phyloP scores from a whole-genome alignment of 1,284 basidiomycete genomes.

The Marasmius tenuissimus region DNA sequence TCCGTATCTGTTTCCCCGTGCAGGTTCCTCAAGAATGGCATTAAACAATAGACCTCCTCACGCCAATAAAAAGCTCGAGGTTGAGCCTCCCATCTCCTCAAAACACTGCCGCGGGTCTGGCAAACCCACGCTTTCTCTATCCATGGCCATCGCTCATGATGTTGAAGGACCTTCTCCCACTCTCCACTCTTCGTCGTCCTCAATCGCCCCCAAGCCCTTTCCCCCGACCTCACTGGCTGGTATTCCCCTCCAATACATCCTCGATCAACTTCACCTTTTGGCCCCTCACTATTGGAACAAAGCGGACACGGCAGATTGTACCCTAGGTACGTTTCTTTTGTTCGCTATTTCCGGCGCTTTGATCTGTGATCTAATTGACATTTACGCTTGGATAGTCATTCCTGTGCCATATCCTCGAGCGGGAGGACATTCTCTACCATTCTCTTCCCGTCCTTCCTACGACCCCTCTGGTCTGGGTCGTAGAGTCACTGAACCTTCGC shows the following conservation, averaged over 20 bases:
- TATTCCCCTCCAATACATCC: conserved; percentile 68
- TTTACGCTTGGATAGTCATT: conserved; percentile 37
- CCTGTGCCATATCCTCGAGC: conserved; percentile 42
- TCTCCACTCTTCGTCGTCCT: conserved; percentile 23
- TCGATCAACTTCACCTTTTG: conserved; percentile 64
- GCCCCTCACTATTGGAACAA: conserved; percentile 71
- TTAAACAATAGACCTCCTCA: conserved; percentile 35
- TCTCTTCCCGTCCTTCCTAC: conserved; percentile 26
- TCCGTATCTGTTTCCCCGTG: conserved; percentile 12
- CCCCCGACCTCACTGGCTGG: conserved; percentile 61
- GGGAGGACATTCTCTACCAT: conserved; percentile 28
- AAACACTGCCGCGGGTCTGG: conserved; percentile 43
- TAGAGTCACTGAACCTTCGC: conserved; percentile 53
- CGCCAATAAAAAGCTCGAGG: conserved; percentile 31
- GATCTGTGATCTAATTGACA: not conserved
- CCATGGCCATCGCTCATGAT: conserved; percentile 25
- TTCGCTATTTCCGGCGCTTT: not conserved
- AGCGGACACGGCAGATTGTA: conserved; percentile 71
- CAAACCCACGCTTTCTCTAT: conserved; percentile 28
- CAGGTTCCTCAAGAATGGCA: conserved; percentile 22
- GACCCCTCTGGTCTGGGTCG: conserved; percentile 39
- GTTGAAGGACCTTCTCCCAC: conserved; percentile 19
- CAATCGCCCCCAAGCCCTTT: conserved; percentile 56
- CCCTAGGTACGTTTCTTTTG: conserved; percentile 48
- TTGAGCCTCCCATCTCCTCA: conserved; percentile 23